A percentile compares a stretch with the other conserved stretches of the same genome.
These are phyloP conservation scores for Solanum hybrid DNA, from an alignment of 305 asterid species.

Conservation along the genomic window DNA sequence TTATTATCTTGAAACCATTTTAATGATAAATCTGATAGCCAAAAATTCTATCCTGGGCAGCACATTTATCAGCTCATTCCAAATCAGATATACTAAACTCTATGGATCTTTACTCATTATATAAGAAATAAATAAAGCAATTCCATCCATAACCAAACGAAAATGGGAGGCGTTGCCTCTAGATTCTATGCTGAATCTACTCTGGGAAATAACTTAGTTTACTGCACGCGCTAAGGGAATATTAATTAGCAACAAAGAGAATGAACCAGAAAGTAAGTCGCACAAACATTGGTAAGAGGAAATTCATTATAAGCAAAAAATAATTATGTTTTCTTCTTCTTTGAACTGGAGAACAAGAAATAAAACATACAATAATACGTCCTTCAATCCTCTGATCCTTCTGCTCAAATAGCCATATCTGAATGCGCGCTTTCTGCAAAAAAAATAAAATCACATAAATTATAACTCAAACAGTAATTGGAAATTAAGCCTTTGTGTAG, in stretches of 20 bases:
- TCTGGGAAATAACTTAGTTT: not conserved
- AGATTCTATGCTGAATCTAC: not conserved
- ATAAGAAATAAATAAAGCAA: not conserved
- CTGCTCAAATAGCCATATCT: conserved; percentile 71
- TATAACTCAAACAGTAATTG: not conserved
- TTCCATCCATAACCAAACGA: not conserved
- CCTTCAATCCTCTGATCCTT: conserved; percentile 67
- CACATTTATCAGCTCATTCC: not conserved
- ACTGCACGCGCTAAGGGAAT: not conserved
- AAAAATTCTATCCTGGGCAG: not conserved
- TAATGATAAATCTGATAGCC: not conserved
- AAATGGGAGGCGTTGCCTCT: not conserved
- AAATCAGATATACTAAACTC: not conserved
- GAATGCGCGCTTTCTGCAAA: conserved; percentile 57
- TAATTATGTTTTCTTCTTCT: not conserved
- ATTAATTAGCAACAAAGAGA: not conserved
- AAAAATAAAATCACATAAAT: not conserved
- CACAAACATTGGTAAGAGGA: not conserved
- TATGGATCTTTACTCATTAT: not conserved
- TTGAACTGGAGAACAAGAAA: not conserved
- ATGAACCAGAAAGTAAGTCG: not conserved
- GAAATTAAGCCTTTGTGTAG: not conserved
- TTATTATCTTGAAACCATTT: not conserved
- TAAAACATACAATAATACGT: conserved; percentile 43
- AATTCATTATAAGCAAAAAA: not conserved